Conservation (phyloP, 495 filamentous ascomycete genomes). For the Aspergillus carlsbadensis region DNA sequence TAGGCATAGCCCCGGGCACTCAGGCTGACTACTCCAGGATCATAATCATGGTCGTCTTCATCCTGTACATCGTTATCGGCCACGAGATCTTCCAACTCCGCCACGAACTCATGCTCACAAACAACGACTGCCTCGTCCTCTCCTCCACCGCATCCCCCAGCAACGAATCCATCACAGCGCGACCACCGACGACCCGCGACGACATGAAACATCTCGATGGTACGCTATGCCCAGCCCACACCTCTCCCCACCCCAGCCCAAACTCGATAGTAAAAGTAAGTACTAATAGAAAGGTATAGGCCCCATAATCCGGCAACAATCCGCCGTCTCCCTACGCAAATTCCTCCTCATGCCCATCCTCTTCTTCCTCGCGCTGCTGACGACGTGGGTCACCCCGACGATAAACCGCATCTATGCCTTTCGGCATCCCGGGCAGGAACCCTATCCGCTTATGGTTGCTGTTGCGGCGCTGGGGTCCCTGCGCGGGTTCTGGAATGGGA, state of each 20-base stretch:
- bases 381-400: slow-evolving; percentile 47
- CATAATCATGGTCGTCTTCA: slow-evolving; percentile 34
- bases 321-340: slow-evolving; percentile 42
- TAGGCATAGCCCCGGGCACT: no score
- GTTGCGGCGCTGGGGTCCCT: slow-evolving; percentile 42
- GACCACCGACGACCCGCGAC: slow-evolving; percentile 3
- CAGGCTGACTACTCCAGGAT: slow-evolving; percentile 25
- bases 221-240: no score
- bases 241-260: slow-evolving; percentile 1
- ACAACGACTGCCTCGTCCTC: slow-evolving; percentile 29
- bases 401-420: slow-evolving; percentile 40
- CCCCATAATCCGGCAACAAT: slow-evolving; percentile 12
- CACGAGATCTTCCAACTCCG: slow-evolving; percentile 40
- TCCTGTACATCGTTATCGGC: slow-evolving; percentile 41
- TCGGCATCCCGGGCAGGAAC: slow-evolving; percentile 27
- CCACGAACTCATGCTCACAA: slow-evolving; percentile 34
- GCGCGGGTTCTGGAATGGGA: slow-evolving; percentile 49
- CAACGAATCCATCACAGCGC: slow-evolving; percentile 8
- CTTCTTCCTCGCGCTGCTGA: slow-evolving; percentile 45
- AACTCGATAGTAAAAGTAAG: background rate
- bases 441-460: slow-evolving; percentile 37
- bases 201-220: background rate
- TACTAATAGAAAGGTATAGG: background rate
- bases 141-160: slow-evolving; percentile 14
- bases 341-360: slow-evolving; percentile 50